A percentile compares a stretch with the other conserved stretches of the same genome.
Evolutionary conservation across 306 rosid genomes (phyloP).

Genomic region (Nissolia schottii): DNA sequence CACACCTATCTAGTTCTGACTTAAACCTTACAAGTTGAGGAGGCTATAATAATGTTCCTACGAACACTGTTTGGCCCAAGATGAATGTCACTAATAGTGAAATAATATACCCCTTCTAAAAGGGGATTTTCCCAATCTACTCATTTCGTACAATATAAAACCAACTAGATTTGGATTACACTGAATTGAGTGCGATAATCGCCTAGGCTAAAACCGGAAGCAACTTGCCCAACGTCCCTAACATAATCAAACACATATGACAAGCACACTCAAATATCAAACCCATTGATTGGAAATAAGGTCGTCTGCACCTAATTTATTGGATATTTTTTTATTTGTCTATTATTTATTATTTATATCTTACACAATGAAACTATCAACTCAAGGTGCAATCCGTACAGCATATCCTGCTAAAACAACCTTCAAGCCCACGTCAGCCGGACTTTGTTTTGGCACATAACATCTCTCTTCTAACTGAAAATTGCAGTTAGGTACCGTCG

Average conservation of each 20-base stretch:
- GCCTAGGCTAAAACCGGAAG: not conserved
- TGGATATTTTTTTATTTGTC: slow-evolving; percentile 2
- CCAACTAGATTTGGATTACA: not conserved
- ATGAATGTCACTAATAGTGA: too few relatives aligned
- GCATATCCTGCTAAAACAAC: not conserved
- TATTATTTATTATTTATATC: too few relatives aligned
- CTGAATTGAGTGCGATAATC: not conserved
- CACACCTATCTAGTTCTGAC: too few relatives aligned
- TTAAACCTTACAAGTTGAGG: too few relatives aligned
- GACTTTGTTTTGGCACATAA: not conserved
- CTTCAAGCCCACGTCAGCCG: not conserved
- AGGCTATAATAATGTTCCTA: too few relatives aligned
- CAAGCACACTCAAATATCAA: not conserved
- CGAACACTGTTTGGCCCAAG: too few relatives aligned
- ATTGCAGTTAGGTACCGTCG: not conserved
- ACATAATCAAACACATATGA: not conserved
- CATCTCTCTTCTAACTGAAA: not conserved
- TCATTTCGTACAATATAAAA: too few relatives aligned
- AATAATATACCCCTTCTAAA: too few relatives aligned
- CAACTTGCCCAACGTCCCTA: not conserved
- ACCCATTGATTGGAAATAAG: not conserved
- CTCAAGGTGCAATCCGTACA: not conserved
- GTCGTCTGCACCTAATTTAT: slow-evolving; percentile 1
- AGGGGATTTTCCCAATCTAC: not conserved
- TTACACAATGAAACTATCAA: not conserved